Evolutionary conservation across 768 basidiomycete genomes (phyloP).

Genomic region (Lentinula boryana): DNA sequence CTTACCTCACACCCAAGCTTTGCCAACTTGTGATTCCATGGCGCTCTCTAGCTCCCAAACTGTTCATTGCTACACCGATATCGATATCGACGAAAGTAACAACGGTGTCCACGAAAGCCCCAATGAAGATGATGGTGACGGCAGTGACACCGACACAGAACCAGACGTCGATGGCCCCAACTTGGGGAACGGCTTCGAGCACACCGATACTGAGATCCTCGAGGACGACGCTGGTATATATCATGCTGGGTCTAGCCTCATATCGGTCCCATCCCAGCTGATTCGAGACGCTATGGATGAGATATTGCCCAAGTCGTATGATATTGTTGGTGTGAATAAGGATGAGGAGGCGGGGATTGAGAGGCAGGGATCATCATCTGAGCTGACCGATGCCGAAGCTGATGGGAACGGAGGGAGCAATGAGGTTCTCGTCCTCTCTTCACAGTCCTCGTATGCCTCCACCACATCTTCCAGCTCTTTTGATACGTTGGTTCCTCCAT

Average conservation of each 20-base stretch:
- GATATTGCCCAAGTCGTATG: background rate
- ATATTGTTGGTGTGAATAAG: background rate
- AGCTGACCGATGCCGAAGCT: background rate
- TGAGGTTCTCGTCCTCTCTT: too few species aligned
- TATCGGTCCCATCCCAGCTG: background rate
- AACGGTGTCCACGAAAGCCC: background rate
- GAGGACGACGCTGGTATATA: background rate
- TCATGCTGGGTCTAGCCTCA: background rate
- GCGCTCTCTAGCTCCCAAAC: background rate
- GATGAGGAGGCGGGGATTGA: background rate
- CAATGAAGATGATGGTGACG: background rate
- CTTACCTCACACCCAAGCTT: too few species aligned
- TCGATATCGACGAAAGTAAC: background rate
- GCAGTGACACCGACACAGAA: background rate
- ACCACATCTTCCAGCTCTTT: too few species aligned
- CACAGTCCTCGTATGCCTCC: too few species aligned
- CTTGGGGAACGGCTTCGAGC: background rate
- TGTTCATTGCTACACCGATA: background rate
- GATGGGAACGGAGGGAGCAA: background rate
- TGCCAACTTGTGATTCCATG: background rate
- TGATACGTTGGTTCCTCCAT: too few species aligned
- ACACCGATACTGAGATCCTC: background rate
- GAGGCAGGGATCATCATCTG: background rate
- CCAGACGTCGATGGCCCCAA: background rate
- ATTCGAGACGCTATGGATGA: background rate